Base-by-base conservation (phyloP, 305 asterid genomes). In the Solanum hybrid region DNA sequence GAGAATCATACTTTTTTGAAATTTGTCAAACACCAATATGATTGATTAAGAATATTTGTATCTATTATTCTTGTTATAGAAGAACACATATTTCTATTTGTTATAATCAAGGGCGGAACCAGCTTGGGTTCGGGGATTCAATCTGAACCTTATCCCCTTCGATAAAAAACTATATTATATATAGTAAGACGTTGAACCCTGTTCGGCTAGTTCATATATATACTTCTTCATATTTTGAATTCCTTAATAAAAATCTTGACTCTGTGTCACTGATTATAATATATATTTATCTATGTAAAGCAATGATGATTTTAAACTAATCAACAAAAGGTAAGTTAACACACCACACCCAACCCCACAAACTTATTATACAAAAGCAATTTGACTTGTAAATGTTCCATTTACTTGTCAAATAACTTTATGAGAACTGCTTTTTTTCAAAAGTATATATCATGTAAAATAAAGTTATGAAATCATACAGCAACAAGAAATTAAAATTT, bases 261-360 rank as follows among this genome's bases (percentile, higher is more conserved):
- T 70, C 0, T 0, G 0, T 1, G 57, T 13, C 7, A n/a, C 29
- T n/a, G 2, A n/a, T 4, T 68, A 24, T n/a, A 10, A 24, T 4
- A 70, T 24, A 4, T 24, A 2, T 70, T 10, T 70, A 24, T 70
- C 2, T 24, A 5, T 26, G 33, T 72, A 70, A 70, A 26, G 33
- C 78, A 72, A 72, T 72, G 78, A 26, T 72, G 78, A 70, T 70
- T 70, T 70, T 70, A 70, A 24, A 26, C 77, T 70, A 70, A 70
- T 70, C 4, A 24, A 70, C 32, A 24, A 70, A 24, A 70, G 2
- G 17, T 11, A 70, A 70, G 17, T 11, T 70, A 26, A 0, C 76
- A 24, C n/a, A 72, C 17, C 34, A 73, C 79, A 73, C 0, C n/a
- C 9, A 51, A 51, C n/a, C n/a, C n/a, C 10, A 15, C n/a, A 15